These are phyloP conservation scores for Lachancea kluyveri DNA, from an alignment of 805 yeast species.

Conservation along the genomic window DNA sequence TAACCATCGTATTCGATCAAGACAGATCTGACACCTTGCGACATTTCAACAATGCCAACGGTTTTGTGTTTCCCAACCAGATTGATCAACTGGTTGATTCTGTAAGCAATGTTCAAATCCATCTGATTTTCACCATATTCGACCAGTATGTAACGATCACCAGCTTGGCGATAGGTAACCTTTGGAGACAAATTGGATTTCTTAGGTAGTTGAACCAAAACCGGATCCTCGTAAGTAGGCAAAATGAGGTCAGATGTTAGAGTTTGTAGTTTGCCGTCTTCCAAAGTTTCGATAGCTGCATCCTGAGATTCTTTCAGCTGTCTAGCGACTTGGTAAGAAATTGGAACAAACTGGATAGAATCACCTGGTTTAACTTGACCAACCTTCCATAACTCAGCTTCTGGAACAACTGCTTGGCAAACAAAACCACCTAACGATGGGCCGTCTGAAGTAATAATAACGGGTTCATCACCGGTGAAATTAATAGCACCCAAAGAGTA, in stretches of 20 bases:
- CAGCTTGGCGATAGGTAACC: constrained; percentile 91
- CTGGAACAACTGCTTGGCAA: constrained; percentile 92
- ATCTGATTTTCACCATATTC: constrained; percentile 88
- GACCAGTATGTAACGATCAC: constrained; percentile 86
- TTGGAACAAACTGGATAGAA: constrained; percentile 69
- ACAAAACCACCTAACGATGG: constrained; percentile 97
- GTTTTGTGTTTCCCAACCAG: constrained; percentile 61
- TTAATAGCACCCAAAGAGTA: constrained; percentile 95
- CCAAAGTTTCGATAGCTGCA: constrained; percentile 35
- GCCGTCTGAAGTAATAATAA: constrained; percentile 93
- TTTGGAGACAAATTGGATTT: constrained; percentile 49
- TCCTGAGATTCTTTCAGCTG: constrained; percentile 58
- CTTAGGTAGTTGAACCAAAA: constrained; percentile 47
- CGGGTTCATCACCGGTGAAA: constrained; percentile 98
- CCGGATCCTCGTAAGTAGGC: constrained; percentile 58
- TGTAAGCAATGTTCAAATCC: constrained; percentile 79
- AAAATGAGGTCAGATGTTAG: constrained; percentile 32
- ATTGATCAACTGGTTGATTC: constrained; percentile 77
- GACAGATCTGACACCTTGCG: constrained; percentile 95
- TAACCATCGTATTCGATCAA: constrained; percentile 75
- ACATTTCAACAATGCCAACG: constrained; percentile 86
- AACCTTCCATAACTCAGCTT: constrained; percentile 97
- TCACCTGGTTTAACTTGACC: constrained; percentile 98
- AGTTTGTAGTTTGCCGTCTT: constrained; percentile 12
- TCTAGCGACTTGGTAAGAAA: constrained; percentile 63